These are phyloP conservation scores for Plasmodium chabaudi DNA, from an alignment of 169 alveolate genomes.

Conservation along the genomic window DNA sequence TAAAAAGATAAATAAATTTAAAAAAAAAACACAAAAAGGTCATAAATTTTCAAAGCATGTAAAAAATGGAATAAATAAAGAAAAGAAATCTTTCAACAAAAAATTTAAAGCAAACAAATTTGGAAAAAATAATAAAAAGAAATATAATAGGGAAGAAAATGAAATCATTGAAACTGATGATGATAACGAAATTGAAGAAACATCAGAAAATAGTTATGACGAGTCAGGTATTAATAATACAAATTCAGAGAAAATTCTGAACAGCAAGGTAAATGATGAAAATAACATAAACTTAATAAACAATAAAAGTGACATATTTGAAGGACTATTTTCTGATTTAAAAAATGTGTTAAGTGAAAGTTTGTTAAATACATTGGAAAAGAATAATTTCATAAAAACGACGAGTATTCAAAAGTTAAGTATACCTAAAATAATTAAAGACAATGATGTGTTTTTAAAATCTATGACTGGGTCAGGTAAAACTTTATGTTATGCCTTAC, in stretches of 20 bases:
- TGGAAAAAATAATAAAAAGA: too few relatives aligned
- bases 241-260: too few relatives aligned
- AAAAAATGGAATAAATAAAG: too few relatives aligned
- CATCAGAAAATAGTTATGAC: background rate
- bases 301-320: slow-evolving; percentile 31
- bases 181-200: background rate
- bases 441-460: slow-evolving; percentile 93
- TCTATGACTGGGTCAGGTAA: slow-evolving; percentile 98
- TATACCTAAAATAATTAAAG: slow-evolving; percentile 92
- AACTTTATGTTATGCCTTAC: slow-evolving; percentile 95
- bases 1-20: too few relatives aligned
- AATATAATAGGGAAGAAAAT: too few relatives aligned
- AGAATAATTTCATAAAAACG: slow-evolving; percentile 74
- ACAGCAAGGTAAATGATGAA: background rate
- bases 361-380: slow-evolving; percentile 77
- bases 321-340: slow-evolving; percentile 57
- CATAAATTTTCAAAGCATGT: too few relatives aligned
- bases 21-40: too few relatives aligned
- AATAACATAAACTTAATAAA: background rate
- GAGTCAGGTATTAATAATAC: too few relatives aligned
- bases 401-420: slow-evolving; percentile 92
- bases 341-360: slow-evolving; percentile 36
- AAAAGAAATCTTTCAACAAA: too few relatives aligned
- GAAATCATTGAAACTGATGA: too few relatives aligned
- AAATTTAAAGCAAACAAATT: too few relatives aligned